Evolutionary conservation across 176 grass and related monocot genomes (phyloP).

Genomic region (Melocanna baccifera): DNA sequence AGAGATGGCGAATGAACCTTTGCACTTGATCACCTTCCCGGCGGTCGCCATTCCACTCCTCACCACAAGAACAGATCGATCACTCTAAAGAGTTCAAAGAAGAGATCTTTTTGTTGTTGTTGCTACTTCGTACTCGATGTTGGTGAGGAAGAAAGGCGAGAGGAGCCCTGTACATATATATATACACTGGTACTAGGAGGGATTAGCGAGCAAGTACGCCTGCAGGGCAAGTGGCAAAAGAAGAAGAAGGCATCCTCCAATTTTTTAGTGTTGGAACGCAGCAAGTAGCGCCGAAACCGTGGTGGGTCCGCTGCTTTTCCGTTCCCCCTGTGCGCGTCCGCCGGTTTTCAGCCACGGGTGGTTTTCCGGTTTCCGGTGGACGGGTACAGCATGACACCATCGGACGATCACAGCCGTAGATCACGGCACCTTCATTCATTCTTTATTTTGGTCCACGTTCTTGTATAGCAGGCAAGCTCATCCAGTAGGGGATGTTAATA

Average conservation of each 20-base stretch:
- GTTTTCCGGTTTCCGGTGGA: background rate
- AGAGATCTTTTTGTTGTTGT: background rate
- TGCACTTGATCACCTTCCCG: slow-evolving; percentile 85
- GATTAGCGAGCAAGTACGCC: background rate
- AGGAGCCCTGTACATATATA: slow-evolving; percentile 14
- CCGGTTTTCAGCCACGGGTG: background rate
- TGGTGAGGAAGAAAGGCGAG: slow-evolving; percentile 4
- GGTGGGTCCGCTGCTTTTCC: background rate
- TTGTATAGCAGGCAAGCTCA: background rate
- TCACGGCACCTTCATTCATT: background rate
- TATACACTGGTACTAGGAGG: background rate
- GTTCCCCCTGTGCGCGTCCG: background rate
- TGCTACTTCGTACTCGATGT: background rate
- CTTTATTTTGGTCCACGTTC: no score
- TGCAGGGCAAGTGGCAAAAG: slow-evolving; percentile 7
- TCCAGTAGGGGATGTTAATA: background rate
- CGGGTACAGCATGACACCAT: background rate
- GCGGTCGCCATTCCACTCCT: slow-evolving; percentile 55
- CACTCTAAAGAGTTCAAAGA: background rate
- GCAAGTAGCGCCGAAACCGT: background rate
- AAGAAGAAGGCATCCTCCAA: background rate
- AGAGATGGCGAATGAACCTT: slow-evolving; percentile 27
- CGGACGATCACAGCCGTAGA: background rate
- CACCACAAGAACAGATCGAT: background rate
- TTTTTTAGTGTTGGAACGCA: background rate